These are phyloP conservation scores for Blastocystis sp. DNA, from an alignment of 352 stramenopile genomes.

Conservation along the genomic window DNA sequence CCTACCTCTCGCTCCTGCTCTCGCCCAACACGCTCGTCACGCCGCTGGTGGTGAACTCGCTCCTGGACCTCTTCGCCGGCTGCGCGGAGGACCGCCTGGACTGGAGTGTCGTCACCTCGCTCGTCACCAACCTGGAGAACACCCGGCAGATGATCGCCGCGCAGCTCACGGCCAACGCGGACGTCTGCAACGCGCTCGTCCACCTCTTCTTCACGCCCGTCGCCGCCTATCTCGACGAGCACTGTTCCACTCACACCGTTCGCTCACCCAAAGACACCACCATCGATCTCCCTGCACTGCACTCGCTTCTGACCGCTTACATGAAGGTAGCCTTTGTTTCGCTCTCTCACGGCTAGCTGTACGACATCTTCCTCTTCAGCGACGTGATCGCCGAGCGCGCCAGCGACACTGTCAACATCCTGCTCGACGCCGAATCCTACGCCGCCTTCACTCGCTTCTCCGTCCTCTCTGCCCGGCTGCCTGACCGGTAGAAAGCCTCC, in stretches of 20 bases:
- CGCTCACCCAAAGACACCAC: not conserved
- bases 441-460: not conserved
- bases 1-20: not conserved
- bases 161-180: not conserved
- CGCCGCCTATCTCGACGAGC: not conserved
- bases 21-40: not conserved
- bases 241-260: not conserved
- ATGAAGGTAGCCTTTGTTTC: not conserved
- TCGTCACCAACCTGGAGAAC: not conserved
- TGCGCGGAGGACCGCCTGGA: not conserved
- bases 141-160: not conserved
- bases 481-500: not conserved
- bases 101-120: not conserved
- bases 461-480: not conserved
- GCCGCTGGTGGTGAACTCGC: not conserved
- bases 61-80: not conserved
- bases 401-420: not conserved
- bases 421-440: not conserved
- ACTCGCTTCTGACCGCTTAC: not conserved
- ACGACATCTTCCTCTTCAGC: not conserved
- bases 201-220: not conserved
- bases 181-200: not conserved
- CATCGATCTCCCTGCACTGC: not conserved
- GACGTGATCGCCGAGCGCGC: not conserved
- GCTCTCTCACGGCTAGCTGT: not conserved